phyloP scores from a whole-genome alignment of 192 early-diverging fungal species.

The Linnemannia schmuckeri region DNA sequence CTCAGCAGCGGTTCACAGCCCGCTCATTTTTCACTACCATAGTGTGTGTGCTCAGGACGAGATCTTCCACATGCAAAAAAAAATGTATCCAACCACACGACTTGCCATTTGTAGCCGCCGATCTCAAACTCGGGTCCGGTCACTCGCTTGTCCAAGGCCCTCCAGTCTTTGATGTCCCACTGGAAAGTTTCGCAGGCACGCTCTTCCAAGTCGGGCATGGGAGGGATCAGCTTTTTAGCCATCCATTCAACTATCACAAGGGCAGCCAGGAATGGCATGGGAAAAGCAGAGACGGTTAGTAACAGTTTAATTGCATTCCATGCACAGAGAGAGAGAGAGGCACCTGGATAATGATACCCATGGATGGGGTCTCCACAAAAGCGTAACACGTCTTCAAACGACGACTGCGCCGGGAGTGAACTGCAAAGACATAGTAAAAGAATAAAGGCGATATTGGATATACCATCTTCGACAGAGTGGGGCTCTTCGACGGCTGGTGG shows the following conservation, averaged over 20 bases:
- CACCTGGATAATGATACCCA: background rate
- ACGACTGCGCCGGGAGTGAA: slow-evolving; percentile 5
- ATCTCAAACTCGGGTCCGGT: slow-evolving; percentile 63
- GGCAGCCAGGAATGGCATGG: background rate
- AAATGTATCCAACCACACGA: slow-evolving; percentile 8
- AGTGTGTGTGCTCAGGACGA: background rate
- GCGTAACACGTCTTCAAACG: background rate
- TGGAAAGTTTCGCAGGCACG: slow-evolving; percentile 50
- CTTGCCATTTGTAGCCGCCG: slow-evolving; percentile 64
- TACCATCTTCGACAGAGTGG: slow-evolving; percentile 47
- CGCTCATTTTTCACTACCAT: background rate
- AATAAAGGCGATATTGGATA: background rate
- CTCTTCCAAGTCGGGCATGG: slow-evolving; percentile 56
- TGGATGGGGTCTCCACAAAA: background rate
- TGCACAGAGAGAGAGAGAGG: background rate
- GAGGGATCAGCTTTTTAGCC: slow-evolving; percentile 55
- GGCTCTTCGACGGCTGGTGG: slow-evolving; percentile 43
- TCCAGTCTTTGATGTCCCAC: slow-evolving; percentile 59
- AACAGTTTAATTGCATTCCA: background rate
- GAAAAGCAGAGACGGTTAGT: background rate
- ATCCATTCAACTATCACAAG: slow-evolving; percentile 51
- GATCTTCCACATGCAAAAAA: background rate
- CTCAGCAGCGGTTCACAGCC: background rate
- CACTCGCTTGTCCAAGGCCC: slow-evolving; percentile 55
- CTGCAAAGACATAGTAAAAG: too few species aligned